A percentile compares a stretch with the other conserved stretches of the same genome.
Evolutionary conservation across 306 rosid genomes (phyloP).

Genomic region (Sophora flavescens): DNA sequence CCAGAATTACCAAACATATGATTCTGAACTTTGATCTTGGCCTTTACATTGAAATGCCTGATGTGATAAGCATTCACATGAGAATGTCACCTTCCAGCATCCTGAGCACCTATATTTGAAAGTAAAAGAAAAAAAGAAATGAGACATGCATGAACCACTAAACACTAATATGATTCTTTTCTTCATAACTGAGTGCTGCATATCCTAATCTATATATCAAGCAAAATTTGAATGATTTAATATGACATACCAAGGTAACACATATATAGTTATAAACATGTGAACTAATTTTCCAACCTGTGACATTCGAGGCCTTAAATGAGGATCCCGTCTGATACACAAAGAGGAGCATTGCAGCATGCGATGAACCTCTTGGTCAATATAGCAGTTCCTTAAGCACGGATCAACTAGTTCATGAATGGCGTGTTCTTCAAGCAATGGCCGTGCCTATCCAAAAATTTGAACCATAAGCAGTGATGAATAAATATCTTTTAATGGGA

Average conservation of each 20-base stretch:
- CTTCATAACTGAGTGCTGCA: neutral
- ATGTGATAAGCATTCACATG: constrained; percentile 46
- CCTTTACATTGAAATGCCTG: no score
- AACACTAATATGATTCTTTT: neutral
- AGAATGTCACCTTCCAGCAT: constrained; percentile 85
- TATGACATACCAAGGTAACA: neutral
- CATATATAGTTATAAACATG: neutral
- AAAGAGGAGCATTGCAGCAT: constrained; percentile 84
- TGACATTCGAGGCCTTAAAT: constrained; percentile 89
- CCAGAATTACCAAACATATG: no score
- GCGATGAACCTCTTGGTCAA: constrained; percentile 66
- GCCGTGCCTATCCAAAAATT: constrained; percentile 71
- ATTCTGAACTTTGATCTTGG: no score
- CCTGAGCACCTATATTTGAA: constrained; percentile 72
- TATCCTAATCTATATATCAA: neutral
- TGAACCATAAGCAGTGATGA: constrained; percentile 36
- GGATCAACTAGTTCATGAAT: constrained; percentile 77
- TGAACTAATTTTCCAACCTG: constrained; percentile 62
- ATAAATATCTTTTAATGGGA: neutral
- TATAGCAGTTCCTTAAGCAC: constrained; percentile 58
- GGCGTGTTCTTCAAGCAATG: constrained; percentile 70
- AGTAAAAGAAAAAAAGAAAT: neutral
- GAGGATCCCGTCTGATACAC: constrained; percentile 78
- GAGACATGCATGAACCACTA: constrained; percentile 18
- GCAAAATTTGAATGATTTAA: no score